Evolutionary conservation across 2,329 filamentous ascomycete genomes (phyloP).

Genomic region (Aspergillus sp.): DNA sequence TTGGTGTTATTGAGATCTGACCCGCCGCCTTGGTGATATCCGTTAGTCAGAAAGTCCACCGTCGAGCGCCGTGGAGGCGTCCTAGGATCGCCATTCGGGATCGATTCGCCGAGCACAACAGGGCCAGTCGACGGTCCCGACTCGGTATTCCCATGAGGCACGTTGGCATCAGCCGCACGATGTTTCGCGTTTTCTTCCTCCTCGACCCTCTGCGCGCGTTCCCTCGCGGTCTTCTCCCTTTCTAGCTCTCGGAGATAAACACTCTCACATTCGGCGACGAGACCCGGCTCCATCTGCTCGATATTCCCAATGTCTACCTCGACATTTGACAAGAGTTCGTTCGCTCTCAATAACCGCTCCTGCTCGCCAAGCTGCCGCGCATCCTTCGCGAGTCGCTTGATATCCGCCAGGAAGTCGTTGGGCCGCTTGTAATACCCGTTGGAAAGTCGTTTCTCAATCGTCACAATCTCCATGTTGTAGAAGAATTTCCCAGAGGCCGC

Average conservation of each 20-base stretch:
- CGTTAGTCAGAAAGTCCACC: conserved; percentile 49
- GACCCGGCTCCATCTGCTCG: conserved; percentile 53
- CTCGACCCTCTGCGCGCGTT: conserved; percentile 40
- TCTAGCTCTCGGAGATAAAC: conserved; percentile 65
- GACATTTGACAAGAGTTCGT: conserved; percentile 85
- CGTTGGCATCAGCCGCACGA: conserved; percentile 42
- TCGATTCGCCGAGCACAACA: conserved; percentile 54
- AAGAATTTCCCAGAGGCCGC: conserved; percentile 72
- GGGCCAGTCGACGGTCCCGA: conserved; percentile 42
- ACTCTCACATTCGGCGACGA: conserved; percentile 67
- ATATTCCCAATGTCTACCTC: conserved; percentile 83
- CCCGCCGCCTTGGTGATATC: conserved; percentile 38
- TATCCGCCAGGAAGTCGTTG: conserved; percentile 79
- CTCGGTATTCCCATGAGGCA: conserved; percentile 44
- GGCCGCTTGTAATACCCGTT: conserved; percentile 94
- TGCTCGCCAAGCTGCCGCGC: conserved; percentile 73
- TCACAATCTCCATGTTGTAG: conserved; percentile 88
- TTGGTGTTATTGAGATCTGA: conserved; percentile 29
- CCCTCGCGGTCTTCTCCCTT: conserved; percentile 55
- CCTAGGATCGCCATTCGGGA: conserved; percentile 46
- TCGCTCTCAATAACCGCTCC: conserved; percentile 73
- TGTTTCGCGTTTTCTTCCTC: conserved; percentile 33
- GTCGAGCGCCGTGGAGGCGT: conserved; percentile 44
- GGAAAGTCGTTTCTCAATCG: conserved; percentile 89
- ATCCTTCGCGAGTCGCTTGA: conserved; percentile 76